Evolutionary conservation across 768 basidiomycete genomes (phyloP), one percentile per base, ranked within the genome.

Genomic region (Boletales sp.): DNA sequence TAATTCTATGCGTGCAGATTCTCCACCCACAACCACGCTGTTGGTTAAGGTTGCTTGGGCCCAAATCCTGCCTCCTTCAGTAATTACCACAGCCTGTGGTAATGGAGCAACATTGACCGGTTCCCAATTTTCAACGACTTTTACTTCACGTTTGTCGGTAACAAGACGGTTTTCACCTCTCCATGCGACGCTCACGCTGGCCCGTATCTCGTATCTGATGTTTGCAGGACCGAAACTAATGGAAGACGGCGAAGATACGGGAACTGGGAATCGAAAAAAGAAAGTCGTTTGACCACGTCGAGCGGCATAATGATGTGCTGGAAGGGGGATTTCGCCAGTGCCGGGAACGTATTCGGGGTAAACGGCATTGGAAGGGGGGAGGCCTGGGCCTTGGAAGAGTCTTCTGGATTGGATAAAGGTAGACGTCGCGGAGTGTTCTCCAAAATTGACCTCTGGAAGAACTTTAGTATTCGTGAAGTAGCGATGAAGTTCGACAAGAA

Each of bases 341-440:
- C 70, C 61, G 2, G 83, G 78, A 40, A 42, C 7, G 48, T 64
- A 37, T 62, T 84, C 76, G 1, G 81, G 74, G 48, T 84, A 75
- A 0, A 93, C 88, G 2, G 90, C 86, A 62, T 92, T 92, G 11
- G 90, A 91, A 8, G 88, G 87, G 0, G 90, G 90, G 8, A 91
- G 72, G 15, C 82, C 83, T 3, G 86, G 86, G 3, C 89, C 90
- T 67, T 92, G 90, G 61, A 90, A 93, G 7, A 88, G 63, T 30
- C 86, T 77, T 27, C 80, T 76, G 48, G 74, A 79, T 54, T 87
- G 85, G 29, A 90, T 65, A 58, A 91, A 92, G 0, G 82, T 85
- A 24, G 84, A 86, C 0, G 84, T 87, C 3, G 90, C 90, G 19
- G 88, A 84, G 66, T 89, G 86, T 64, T 89, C 86, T 56, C 86